Conservation (phyloP, 495 filamentous ascomycete species). For the Talaromyces stipitatus region DNA sequence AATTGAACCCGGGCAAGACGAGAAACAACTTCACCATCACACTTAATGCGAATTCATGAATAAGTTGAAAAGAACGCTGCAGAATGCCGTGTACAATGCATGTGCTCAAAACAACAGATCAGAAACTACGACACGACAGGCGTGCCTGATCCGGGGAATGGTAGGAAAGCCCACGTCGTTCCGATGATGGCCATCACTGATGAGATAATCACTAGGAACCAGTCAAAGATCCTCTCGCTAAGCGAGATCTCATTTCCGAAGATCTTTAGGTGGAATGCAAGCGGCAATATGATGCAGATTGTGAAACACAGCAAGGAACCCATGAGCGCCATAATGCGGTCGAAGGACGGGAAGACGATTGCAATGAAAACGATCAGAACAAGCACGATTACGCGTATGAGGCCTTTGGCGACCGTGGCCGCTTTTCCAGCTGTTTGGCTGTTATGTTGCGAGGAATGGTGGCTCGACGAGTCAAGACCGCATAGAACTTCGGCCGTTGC, state of each 20-base stretch:
- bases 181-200: constrained; percentile 63
- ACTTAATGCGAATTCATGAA: constrained; percentile 26
- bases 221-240: constrained; percentile 58
- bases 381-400: constrained; percentile 52
- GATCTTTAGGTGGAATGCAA: constrained; percentile 87
- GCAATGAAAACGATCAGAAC: constrained; percentile 59
- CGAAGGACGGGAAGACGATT: constrained; percentile 81
- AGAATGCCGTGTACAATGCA: not conserved
- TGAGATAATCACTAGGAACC: constrained; percentile 61
- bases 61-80: not conserved
- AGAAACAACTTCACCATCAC: constrained; percentile 89
- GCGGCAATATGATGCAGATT: constrained; percentile 84
- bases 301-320: constrained; percentile 88
- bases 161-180: constrained; percentile 83
- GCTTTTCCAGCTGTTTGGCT: not conserved
- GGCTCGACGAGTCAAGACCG: constrained; percentile 55
- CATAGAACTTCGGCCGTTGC: constrained; percentile 73
- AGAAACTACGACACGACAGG: not conserved
- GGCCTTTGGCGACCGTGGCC: constrained; percentile 30
- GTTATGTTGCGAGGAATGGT: not conserved
- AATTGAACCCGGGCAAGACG: constrained; percentile 61
- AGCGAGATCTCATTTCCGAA: constrained; percentile 71
- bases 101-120: constrained; percentile 5
- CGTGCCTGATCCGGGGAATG: constrained; percentile 27
- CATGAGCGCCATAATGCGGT: constrained; percentile 90